Evolutionary conservation across 2,329 filamentous ascomycete species (phyloP), one percentile per base, ranked within the genome.

Genomic region (Whalleya microplaca): DNA sequence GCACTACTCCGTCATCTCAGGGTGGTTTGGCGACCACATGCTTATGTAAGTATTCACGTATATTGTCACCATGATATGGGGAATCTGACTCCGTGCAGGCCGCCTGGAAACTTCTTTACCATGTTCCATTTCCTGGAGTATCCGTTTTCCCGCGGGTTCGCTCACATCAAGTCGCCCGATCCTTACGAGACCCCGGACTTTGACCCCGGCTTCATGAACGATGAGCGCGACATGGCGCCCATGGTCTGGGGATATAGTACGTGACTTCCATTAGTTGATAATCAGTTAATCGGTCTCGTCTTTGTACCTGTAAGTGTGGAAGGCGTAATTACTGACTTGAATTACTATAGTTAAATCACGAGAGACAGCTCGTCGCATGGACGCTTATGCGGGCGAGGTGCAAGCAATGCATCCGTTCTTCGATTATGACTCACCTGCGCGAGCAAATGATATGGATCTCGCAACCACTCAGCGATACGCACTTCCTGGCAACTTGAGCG

Each of bases 81-180:
- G 61, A 74, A 79, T 70, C 77, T 83, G 66, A 81, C 73, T 29
- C n/a, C 1, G 7, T 71, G 75, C 48, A 87, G 89, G 82, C 88
- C 89, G 0, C 83, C 87, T 1, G 89, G 89, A 63, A 91, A 92
- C 62, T 92, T 91, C 80, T 91, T 92, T 77, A 89, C 85, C 68
- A 92, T 92, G 88, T 91, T 91, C 81, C 87, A 91, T 72, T 92
- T 91, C 82, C 73, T 91, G 64, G 86, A 90, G 75, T 91, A 90
- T 66, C 88, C 88, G 0, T 91, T 91, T 82, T 89, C 86, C 16
- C 85, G 89, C 64, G 89, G 89, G 8, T 85, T 74, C 50, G 90
- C 84, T 2, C 86, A 91, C 73, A 90, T 92, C 70, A 81, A 79
- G 57, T 88, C 83, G n/a, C 76, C 89, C 2, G 84, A 90, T 65